These are phyloP conservation scores for Didymella keratinophila DNA, from an alignment of 2,329 filamentous ascomycete species.

Conservation along the genomic window DNA sequence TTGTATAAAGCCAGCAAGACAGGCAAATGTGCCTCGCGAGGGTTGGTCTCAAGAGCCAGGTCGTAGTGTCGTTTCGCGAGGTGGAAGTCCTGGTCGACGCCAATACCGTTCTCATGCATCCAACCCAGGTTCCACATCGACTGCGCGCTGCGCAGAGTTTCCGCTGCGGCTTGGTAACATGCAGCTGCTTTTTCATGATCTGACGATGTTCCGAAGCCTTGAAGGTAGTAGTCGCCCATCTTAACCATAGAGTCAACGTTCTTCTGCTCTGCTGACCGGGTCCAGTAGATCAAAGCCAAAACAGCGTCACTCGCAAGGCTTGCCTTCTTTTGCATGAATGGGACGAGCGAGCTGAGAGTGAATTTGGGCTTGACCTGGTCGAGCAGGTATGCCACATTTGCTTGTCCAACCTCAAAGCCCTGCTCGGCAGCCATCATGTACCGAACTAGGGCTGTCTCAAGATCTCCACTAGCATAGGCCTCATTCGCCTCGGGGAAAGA, in stretches of 20 bases:
- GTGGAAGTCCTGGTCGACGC: constrained; percentile 93
- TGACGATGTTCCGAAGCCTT: constrained; percentile 73
- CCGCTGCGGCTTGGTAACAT: constrained; percentile 91
- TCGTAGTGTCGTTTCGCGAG: constrained; percentile 97
- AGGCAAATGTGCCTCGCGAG: constrained; percentile 85
- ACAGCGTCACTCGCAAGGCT: constrained; percentile 65
- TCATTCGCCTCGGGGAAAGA: constrained; percentile 84
- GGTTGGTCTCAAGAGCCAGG: constrained; percentile 86
- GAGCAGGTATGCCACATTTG: constrained; percentile 86
- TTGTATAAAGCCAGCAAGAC: constrained; percentile 89
- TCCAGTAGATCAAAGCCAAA: constrained; percentile 91
- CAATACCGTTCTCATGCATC: constrained; percentile 99
- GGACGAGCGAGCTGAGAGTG: constrained; percentile 63
- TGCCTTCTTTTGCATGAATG: constrained; percentile 52
- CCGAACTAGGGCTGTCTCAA: constrained; percentile 79
- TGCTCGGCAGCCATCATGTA: constrained; percentile 92
- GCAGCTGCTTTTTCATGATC: constrained; percentile 87
- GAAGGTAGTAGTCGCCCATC: constrained; percentile 97
- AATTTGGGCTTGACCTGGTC: constrained; percentile 67
- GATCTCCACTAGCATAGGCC: constrained; percentile 80
- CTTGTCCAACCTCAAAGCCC: constrained; percentile 87
- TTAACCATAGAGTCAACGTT: constrained; percentile 96
- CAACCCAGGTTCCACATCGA: constrained; percentile 97
- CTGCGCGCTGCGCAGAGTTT: constrained; percentile 90
- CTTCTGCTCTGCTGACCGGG: constrained; percentile 87